These are phyloP conservation scores for Pseudocercospora ulei DNA, from an alignment of 2,329 filamentous ascomycete genomes.

Conservation along the genomic window DNA sequence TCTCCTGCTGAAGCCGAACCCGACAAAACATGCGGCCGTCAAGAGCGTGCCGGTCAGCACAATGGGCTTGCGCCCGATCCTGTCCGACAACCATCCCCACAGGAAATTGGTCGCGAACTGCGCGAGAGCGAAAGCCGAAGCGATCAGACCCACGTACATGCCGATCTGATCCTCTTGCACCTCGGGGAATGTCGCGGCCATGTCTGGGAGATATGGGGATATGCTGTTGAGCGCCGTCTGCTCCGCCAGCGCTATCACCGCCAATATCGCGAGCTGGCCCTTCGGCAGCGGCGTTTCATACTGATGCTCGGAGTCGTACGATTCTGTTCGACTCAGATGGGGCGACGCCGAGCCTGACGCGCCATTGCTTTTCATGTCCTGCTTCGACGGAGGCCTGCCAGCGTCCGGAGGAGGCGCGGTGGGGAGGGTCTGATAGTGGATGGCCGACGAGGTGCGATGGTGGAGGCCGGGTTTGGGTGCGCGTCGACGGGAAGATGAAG, in stretches of 20 bases:
- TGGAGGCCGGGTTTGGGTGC: conserved; percentile 20
- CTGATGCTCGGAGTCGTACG: conserved; percentile 24
- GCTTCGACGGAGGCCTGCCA: conserved; percentile 42
- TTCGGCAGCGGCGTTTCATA: conserved; percentile 67
- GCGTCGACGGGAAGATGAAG: conserved; percentile 9
- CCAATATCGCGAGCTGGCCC: conserved; percentile 72
- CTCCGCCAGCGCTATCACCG: conserved; percentile 80
- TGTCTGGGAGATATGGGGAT: conserved; percentile 84
- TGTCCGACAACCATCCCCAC: conserved; percentile 77
- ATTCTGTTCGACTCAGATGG: conserved; percentile 13
- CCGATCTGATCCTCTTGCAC: conserved; percentile 63
- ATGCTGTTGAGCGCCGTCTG: conserved; percentile 97
- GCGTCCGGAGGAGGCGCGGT: conserved; percentile 61
- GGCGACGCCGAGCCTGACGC: conserved; percentile 15
- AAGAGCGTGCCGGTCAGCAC: conserved; percentile 73
- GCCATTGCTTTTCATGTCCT: conserved; percentile 19
- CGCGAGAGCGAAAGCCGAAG: conserved; percentile 81
- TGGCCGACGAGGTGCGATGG: conserved; percentile 45
- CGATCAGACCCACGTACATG: conserved; percentile 80
- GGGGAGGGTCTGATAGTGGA: conserved; percentile 74
- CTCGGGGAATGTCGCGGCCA: conserved; percentile 77
- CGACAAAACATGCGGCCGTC: conserved; percentile 68
- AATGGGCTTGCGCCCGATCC: conserved; percentile 70
- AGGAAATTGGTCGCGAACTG: conserved; percentile 88
- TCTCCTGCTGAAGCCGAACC: conserved; percentile 75